Percentiles rank a stretch among this genome's conserved stretches.
These are phyloP conservation scores for Corrigiola litoralis DNA, from an alignment of 179 eudicot genomes.

Conservation along the genomic window DNA sequence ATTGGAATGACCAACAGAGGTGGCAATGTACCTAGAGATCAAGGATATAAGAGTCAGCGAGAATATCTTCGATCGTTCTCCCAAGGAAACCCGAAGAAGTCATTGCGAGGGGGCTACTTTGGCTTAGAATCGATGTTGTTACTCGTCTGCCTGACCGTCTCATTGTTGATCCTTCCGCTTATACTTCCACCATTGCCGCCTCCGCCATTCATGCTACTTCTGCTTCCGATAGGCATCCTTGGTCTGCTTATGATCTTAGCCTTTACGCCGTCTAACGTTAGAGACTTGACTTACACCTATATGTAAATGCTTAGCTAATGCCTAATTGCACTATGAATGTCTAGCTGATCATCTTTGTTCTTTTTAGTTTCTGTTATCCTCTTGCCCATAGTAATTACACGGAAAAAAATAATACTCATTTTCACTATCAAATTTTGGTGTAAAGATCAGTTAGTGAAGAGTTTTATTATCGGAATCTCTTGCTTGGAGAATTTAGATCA, in stretches of 20 bases:
- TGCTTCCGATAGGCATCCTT: constrained; percentile 65
- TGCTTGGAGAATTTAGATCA: too few relatives aligned
- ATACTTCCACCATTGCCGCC: constrained; percentile 87
- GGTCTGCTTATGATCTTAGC: constrained; percentile 65
- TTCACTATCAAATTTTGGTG: constrained; percentile 11
- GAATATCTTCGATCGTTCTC: constrained; percentile 26
- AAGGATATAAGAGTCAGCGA: background rate
- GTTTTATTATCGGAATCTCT: background rate
- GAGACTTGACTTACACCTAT: constrained; percentile 36
- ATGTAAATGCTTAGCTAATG: constrained; percentile 20
- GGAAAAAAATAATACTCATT: background rate
- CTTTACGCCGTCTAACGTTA: constrained; percentile 60
- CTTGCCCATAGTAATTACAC: background rate
- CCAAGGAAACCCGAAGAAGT: constrained; percentile 26
- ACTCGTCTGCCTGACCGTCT: constrained; percentile 56
- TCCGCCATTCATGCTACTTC: constrained; percentile 69
- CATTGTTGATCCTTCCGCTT: constrained; percentile 66
- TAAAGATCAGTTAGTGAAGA: constrained; percentile 9
- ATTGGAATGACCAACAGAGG: background rate
- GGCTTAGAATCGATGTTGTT: constrained; percentile 56
- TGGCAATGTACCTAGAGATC: background rate
- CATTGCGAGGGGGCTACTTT: constrained; percentile 39
- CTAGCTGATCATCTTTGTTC: background rate
- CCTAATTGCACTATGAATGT: background rate
- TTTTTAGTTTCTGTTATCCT: background rate